phyloP scores from a whole-genome alignment of 2,329 filamentous ascomycete genomes.

The Teratosphaeria epicoccoides region DNA sequence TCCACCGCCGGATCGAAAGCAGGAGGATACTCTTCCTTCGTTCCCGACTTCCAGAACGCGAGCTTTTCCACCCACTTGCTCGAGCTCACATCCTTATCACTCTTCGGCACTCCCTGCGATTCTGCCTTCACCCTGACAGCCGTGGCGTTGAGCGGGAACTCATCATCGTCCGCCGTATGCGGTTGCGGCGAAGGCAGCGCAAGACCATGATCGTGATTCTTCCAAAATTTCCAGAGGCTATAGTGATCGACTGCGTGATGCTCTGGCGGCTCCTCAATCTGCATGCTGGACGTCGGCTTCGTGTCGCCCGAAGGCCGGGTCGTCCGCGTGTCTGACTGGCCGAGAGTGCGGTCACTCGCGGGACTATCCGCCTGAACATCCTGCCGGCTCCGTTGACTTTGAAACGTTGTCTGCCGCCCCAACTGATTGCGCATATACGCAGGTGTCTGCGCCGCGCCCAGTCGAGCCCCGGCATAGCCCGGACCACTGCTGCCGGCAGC shows the following conservation, averaged over 20 bases:
- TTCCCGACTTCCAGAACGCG: constrained; percentile 19
- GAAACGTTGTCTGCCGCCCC: neutral
- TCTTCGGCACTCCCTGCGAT: constrained; percentile 1
- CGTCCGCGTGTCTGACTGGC: constrained; percentile 3
- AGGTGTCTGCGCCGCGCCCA: neutral
- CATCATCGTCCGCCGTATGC: constrained; percentile 23
- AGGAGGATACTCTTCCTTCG: constrained; percentile 43
- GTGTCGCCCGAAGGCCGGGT: constrained; percentile 16
- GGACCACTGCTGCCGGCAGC: neutral
- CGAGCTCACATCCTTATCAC: constrained; percentile 3
- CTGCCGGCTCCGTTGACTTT: neutral
- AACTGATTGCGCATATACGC: neutral
- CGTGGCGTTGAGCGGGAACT: constrained; percentile 15
- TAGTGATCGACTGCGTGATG: constrained; percentile 5
- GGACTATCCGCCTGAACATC: constrained; percentile 1
- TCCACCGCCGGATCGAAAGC: constrained; percentile 54
- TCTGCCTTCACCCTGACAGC: neutral
- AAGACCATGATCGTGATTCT: constrained; percentile 21
- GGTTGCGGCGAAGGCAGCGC: constrained; percentile 38
- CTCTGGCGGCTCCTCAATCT: constrained; percentile 23
- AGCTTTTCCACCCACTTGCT: constrained; percentile 23
- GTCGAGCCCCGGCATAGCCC: neutral
- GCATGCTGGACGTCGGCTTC: constrained; percentile 14
- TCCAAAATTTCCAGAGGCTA: constrained; percentile 24
- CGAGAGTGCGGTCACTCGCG: constrained; percentile 5